Evolutionary conservation across 495 filamentous ascomycete genomes (phyloP), one percentile per base, ranked within the genome.

Genomic region (Symbiotaphrina buchneri): DNA sequence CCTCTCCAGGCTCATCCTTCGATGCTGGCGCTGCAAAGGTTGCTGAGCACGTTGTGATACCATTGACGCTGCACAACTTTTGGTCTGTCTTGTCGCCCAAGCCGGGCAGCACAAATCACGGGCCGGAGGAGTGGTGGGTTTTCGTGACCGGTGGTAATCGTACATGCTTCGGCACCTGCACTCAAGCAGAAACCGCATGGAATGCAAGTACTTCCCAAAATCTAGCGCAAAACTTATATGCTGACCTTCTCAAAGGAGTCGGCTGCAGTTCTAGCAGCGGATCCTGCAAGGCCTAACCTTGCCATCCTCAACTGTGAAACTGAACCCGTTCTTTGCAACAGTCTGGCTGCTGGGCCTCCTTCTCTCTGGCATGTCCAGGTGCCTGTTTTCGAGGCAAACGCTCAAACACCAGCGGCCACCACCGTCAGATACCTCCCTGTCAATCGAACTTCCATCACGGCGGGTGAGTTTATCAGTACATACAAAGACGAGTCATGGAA

Each of bases 71-170:
- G 37, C 48, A 64, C 27, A 78, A 79, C 65, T 87, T 76, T 71
- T 63, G 74, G 41, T 43, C 61, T 10, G 49, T n/a, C 79, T 33
- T 65, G 82, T 37, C 60, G 53, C 15, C 71, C 74, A 6, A 61
- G 71, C 6, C 53, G 62, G 32, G 48, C 68, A 10, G 54, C 44
- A 4, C 55, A 58, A 29, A 58, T 54, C 17, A 44, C 3, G 50
- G 47, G 15, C 63, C 74, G 2, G 68, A 76, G 49, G 74, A 84
- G 48, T 92, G 75, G 78, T 67, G 74, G 55, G 55, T 92, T 36
- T 65, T 75, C 44, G 51, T 90, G 30, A 79, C 74, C 1, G 83
- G 83, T 30, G 70, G 77, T 25, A 90, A 92, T 54, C 81, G 74
- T 56, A 84, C 80, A 18, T 94, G 83, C 58, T 80, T 68, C 43